Percentiles rank a stretch among this genome's conserved stretches.
Evolutionary conservation across 2,329 filamentous ascomycete genomes (phyloP).

Genomic region (Pseudocercospora musae): DNA sequence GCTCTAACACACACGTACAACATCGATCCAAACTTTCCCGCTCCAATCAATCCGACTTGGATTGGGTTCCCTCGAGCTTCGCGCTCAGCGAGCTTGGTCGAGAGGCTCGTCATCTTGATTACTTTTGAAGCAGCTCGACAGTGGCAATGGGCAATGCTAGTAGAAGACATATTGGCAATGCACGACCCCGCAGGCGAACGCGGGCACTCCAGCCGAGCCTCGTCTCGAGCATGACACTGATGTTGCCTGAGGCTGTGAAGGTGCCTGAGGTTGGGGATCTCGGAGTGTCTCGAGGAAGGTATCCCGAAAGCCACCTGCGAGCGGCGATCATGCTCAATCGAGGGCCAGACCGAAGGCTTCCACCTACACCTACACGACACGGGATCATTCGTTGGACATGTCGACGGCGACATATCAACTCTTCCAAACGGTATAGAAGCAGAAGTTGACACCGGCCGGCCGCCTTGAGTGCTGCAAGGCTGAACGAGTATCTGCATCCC

Average conservation of each 20-base stretch:
- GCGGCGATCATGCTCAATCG: no score
- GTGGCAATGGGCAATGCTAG: not conserved
- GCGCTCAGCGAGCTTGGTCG: slow-evolving; percentile 42
- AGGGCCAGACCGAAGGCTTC: not conserved
- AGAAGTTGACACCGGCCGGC: not conserved
- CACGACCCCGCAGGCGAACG: not conserved
- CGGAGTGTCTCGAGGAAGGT: no score
- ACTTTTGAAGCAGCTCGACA: not conserved
- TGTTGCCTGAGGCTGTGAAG: no score
- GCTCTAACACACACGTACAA: slow-evolving; percentile 33
- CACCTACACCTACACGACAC: slow-evolving; percentile 6
- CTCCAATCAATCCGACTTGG: slow-evolving; percentile 45
- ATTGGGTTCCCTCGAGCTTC: slow-evolving; percentile 41
- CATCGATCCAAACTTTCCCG: slow-evolving; percentile 49
- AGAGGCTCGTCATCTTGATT: slow-evolving; percentile 39
- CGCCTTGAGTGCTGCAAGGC: not conserved
- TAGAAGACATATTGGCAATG: not conserved
- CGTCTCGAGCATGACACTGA: not conserved
- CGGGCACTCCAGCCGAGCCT: not conserved
- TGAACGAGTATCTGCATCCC: not conserved
- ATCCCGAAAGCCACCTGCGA: no score
- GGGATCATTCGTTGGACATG: slow-evolving; percentile 13
- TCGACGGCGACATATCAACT: slow-evolving; percentile 9
- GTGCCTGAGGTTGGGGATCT: no score
- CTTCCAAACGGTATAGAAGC: not conserved